phyloP scores from a whole-genome alignment of 768 basidiomycete genomes.

The Calocybe indica region DNA sequence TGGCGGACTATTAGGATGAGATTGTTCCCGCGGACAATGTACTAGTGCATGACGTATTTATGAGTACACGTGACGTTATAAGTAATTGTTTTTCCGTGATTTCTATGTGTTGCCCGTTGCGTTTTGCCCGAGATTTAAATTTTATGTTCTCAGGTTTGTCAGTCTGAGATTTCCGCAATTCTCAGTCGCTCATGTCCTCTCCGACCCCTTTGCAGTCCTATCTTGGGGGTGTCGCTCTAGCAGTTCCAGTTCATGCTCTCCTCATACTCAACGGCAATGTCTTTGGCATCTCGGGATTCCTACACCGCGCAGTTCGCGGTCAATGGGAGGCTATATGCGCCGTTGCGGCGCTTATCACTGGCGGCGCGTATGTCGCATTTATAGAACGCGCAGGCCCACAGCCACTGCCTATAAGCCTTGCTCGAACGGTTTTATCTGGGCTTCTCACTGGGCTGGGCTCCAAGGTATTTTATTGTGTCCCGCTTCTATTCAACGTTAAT shows the following conservation, averaged over 20 bases:
- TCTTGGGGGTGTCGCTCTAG: slow-evolving; percentile 47
- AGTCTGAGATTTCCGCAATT: slow-evolving; percentile 1
- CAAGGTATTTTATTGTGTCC: slow-evolving; percentile 29
- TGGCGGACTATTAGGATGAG: not conserved
- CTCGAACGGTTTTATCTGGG: slow-evolving; percentile 37
- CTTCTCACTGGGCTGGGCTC: slow-evolving; percentile 54
- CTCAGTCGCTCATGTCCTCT: slow-evolving; percentile 24
- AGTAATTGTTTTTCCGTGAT: too few relatives aligned
- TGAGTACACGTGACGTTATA: too few relatives aligned
- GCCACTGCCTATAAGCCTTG: slow-evolving; percentile 17
- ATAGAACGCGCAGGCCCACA: slow-evolving; percentile 30
- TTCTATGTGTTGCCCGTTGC: too few relatives aligned
- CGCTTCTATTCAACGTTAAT: not conserved
- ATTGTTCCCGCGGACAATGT: too few relatives aligned
- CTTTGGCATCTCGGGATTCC: slow-evolving; percentile 58
- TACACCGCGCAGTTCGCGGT: slow-evolving; percentile 45
- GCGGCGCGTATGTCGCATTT: slow-evolving; percentile 38
- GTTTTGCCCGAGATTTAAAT: too few relatives aligned
- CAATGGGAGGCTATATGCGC: slow-evolving; percentile 34
- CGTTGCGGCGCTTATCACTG: slow-evolving; percentile 40
- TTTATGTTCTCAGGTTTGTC: not conserved
- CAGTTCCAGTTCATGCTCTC: slow-evolving; percentile 46
- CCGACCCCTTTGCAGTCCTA: slow-evolving; percentile 47
- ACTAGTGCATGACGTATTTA: too few relatives aligned
- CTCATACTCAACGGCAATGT: slow-evolving; percentile 48